Conservation (phyloP, 176 grass and related monocot genomes). For the Stipa capillata region DNA sequence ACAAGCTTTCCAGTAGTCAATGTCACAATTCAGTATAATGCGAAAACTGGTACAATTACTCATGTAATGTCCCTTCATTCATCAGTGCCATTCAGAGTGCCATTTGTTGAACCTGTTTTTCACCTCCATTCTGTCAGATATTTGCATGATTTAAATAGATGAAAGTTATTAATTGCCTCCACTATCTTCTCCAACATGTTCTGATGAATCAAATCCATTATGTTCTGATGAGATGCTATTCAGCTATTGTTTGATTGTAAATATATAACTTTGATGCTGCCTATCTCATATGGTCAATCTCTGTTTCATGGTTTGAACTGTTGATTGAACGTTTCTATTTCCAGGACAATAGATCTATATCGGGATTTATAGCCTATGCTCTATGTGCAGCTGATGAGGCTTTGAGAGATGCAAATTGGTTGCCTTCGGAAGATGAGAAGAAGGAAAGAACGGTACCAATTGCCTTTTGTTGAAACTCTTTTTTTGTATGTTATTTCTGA, state of each 20-base stretch:
- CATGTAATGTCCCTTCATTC: not conserved
- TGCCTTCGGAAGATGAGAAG: conserved; percentile 48
- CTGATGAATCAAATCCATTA: no score
- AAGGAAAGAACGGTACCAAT: conserved; percentile 77
- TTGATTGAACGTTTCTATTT: conserved; percentile 35
- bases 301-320: not conserved
- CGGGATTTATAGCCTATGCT: conserved; percentile 85
- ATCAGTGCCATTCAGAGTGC: not conserved
- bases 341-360: conserved; percentile 84
- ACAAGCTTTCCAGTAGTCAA: not conserved
- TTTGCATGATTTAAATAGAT: not conserved
- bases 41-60: not conserved
- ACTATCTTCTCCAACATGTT: no score
- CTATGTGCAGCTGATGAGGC: conserved; percentile 91
- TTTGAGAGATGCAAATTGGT: conserved; percentile 82
- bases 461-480: not conserved
- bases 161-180: not conserved
- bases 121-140: not conserved
- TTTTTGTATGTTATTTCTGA: not conserved
- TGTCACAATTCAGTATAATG: not conserved
- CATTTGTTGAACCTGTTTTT: not conserved
- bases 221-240: not conserved
- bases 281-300: not conserved
- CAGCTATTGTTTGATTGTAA: not conserved
- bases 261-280: not conserved